Percentiles rank a stretch among this genome's conserved stretches.
Conservation (phyloP, 2,329 filamentous ascomycete genomes). For the Monosporascus sp. region DNA sequence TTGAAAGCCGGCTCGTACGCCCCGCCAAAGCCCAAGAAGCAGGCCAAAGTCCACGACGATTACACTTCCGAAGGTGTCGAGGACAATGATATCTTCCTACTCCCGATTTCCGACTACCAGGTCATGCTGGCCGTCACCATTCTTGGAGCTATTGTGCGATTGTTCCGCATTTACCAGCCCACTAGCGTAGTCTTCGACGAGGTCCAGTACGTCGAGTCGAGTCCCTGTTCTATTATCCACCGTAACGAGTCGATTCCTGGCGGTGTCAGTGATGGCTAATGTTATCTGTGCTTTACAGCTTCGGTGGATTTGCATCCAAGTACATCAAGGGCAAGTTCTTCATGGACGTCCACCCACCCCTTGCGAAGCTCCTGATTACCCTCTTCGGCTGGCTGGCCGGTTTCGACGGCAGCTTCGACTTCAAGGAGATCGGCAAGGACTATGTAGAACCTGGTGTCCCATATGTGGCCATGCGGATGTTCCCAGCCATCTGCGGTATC, state of each 20-base stretch:
- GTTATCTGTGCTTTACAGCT: slow-evolving; percentile 49
- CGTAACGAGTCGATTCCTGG: not conserved
- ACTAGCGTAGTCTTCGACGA: slow-evolving; percentile 97
- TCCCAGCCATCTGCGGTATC: slow-evolving; percentile 85
- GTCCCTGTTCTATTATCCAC: not conserved
- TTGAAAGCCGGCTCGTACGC: slow-evolving; percentile 23
- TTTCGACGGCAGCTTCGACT: slow-evolving; percentile 93
- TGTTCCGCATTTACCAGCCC: slow-evolving; percentile 95
- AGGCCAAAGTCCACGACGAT: slow-evolving; percentile 38
- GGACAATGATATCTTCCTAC: slow-evolving; percentile 87
- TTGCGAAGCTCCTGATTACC: slow-evolving; percentile 95
- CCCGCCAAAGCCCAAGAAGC: slow-evolving; percentile 22
- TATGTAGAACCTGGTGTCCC: slow-evolving; percentile 92
- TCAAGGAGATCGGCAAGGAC: slow-evolving; percentile 99
- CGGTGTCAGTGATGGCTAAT: slow-evolving; percentile 7
- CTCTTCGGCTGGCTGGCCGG: slow-evolving; percentile 91
- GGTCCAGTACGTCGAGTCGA: slow-evolving; percentile 73
- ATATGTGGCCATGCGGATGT: slow-evolving; percentile 94
- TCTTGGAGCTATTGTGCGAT: slow-evolving; percentile 70
- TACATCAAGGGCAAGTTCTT: slow-evolving; percentile 99
- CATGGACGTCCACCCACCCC: slow-evolving; percentile 98
- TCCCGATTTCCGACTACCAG: slow-evolving; percentile 80
- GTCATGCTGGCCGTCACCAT: slow-evolving; percentile 67
- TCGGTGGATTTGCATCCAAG: slow-evolving; percentile 95
- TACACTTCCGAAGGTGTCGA: slow-evolving; percentile 75